Evolutionary conservation across 2,329 filamentous ascomycete species (phyloP), one percentile per base, ranked within the genome.

Genomic region (Dactylellina haptotyla): DNA sequence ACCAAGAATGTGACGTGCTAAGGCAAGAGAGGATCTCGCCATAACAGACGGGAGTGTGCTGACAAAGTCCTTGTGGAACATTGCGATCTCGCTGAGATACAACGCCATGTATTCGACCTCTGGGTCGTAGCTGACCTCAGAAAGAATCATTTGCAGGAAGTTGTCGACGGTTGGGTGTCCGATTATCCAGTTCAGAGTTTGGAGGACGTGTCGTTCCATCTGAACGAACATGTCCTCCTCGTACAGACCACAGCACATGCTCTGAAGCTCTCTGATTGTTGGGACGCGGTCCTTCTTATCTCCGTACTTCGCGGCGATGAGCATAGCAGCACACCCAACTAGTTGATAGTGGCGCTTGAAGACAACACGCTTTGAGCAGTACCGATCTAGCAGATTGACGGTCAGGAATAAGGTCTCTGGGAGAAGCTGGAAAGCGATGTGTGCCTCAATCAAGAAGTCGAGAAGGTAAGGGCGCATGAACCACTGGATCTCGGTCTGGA

Each of bases 151-250:
- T 80, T 97, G 91, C 50, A 96, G 86, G 83, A 97, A 99, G 81
- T 90, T 91, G 82, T 98, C 94, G 76, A 97, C 91, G 26, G 95
- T 98, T 0, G 95, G 93, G 83, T 98, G 94, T 63, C 95, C 95
- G 77, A 99, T 91, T 77, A 90, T 88, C 95, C 95, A 99, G 81
- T 96, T 92, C 71, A 99, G 87, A 1, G 95, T 99, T 83, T 97
- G 96, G 78, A 99, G 87, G 37, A 99, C 94, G 81, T 99, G 95
- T 93, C 96, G 98, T 84, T 99, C 95, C 95, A 99, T 99, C 82
- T 99, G 95, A 9, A 93, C 94, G 83, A 99, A 99, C 95, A 99
- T 99, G 83, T 97, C 94, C 54, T 97, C 93, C 79, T 99, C 95
- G 83, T 99, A 99, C 39, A 98, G 87, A 37, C 91, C 93, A 83